phyloP scores from a whole-genome alignment of 768 basidiomycete species.

The Boletus edulis region DNA sequence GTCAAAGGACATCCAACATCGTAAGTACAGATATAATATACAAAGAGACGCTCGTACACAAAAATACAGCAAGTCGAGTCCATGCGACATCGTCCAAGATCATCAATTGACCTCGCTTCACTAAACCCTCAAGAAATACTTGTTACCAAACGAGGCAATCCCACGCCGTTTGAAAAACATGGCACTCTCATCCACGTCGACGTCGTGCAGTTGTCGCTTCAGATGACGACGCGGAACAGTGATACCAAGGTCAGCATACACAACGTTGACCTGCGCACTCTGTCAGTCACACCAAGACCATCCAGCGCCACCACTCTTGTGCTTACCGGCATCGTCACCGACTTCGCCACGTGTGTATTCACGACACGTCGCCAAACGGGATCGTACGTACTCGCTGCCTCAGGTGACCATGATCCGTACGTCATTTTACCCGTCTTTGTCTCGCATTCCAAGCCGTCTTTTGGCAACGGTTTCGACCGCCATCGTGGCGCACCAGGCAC shows the following conservation, averaged over 20 bases:
- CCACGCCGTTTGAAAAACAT: background rate
- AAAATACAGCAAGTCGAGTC: too few relatives aligned
- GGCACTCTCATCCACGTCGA: background rate
- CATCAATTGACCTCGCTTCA: background rate
- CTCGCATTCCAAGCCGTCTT: background rate
- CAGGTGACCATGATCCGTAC: background rate
- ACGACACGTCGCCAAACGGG: background rate
- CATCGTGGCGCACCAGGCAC: conserved; percentile 27
- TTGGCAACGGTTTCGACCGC: conserved; percentile 18
- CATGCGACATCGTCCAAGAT: too few relatives aligned
- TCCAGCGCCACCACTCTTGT: background rate
- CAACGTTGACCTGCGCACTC: background rate
- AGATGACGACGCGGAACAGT: background rate
- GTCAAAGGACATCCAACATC: conserved; percentile 1
- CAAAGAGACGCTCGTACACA: background rate
- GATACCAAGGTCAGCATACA: conserved; percentile 4
- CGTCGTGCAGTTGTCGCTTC: conserved; percentile 20
- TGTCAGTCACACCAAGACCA: background rate
- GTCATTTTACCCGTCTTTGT: background rate
- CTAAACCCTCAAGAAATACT: background rate
- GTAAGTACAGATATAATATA: background rate
- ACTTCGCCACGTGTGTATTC: background rate
- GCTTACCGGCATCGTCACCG: conserved; percentile 13
- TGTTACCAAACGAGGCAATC: background rate
- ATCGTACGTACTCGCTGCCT: background rate